Evolutionary conservation across 495 filamentous ascomycete genomes (phyloP).

Genomic region (Penicillium argentinense): DNA sequence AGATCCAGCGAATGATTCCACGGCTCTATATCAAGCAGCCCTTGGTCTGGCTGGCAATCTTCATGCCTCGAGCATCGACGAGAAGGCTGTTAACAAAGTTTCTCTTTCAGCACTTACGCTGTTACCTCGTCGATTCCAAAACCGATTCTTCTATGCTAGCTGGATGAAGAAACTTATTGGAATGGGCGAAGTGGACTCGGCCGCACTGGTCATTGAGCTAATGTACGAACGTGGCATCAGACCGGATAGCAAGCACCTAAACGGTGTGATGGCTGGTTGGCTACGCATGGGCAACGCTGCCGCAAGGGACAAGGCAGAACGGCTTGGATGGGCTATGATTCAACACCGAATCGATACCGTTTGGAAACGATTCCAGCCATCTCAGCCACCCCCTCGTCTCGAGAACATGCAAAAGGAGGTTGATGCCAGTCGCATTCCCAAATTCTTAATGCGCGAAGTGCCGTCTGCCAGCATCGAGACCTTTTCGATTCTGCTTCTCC

Average conservation of each 20-base stretch:
- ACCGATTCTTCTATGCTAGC: slow-evolving; percentile 77
- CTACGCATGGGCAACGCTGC: slow-evolving; percentile 56
- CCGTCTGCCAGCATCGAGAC: slow-evolving; percentile 72
- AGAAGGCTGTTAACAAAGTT: slow-evolving; percentile 49
- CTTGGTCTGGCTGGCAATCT: slow-evolving; percentile 44
- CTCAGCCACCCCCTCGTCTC: slow-evolving; percentile 16
- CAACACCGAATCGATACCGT: slow-evolving; percentile 61
- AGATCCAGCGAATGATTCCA: slow-evolving; percentile 49
- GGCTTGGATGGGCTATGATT: slow-evolving; percentile 76
- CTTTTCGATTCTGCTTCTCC: slow-evolving; percentile 70
- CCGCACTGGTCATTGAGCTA: slow-evolving; percentile 63
- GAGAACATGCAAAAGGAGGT: slow-evolving; percentile 20
- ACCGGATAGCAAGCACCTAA: slow-evolving; percentile 68
- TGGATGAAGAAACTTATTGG: slow-evolving; percentile 81
- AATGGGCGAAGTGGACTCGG: slow-evolving; percentile 66
- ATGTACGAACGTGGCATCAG: slow-evolving; percentile 65
- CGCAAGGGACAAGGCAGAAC: slow-evolving; percentile 61
- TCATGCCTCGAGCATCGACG: slow-evolving; percentile 47
- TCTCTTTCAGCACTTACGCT: slow-evolving; percentile 50
- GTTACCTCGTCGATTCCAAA: slow-evolving; percentile 63
- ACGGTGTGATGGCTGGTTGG: slow-evolving; percentile 75
- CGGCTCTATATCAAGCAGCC: slow-evolving; percentile 46
- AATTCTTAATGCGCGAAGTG: slow-evolving; percentile 41
- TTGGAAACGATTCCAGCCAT: slow-evolving; percentile 35
- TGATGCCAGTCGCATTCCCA: slow-evolving; percentile 25